Evolutionary conservation across 768 basidiomycete species (phyloP).

Genomic region (Asterophora parasitica): DNA sequence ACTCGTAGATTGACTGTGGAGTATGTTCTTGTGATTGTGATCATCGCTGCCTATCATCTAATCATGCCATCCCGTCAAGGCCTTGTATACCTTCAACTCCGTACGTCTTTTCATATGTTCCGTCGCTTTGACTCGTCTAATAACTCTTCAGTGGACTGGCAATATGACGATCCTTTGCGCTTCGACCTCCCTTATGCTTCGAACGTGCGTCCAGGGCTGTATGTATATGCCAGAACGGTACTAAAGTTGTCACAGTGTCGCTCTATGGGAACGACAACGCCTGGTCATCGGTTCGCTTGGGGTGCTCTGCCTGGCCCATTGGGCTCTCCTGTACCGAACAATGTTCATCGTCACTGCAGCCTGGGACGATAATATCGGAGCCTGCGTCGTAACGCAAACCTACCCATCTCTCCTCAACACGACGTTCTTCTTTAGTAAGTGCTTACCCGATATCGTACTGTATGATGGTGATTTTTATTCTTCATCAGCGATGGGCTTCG

Average conservation of each 20-base stretch:
- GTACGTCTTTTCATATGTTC: slow-evolving; percentile 27
- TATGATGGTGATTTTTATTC: neutral
- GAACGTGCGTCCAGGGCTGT: slow-evolving; percentile 44
- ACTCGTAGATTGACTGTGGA: slow-evolving; percentile 50
- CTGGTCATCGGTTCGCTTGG: slow-evolving; percentile 47
- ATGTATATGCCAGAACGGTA: neutral
- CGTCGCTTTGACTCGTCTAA: neutral
- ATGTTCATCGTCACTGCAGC: slow-evolving; percentile 62
- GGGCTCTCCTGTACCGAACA: slow-evolving; percentile 62
- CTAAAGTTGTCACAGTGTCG: slow-evolving; percentile 39
- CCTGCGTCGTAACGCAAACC: slow-evolving; percentile 50
- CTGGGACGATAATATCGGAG: slow-evolving; percentile 36
- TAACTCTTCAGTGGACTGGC: slow-evolving; percentile 45
- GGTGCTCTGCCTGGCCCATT: slow-evolving; percentile 55
- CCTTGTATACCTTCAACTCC: slow-evolving; percentile 65
- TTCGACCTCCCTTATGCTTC: slow-evolving; percentile 65
- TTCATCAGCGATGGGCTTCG: slow-evolving; percentile 63
- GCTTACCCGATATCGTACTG: neutral
- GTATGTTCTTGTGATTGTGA: slow-evolving; percentile 30
- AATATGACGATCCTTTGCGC: slow-evolving; percentile 64
- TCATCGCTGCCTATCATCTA: neutral
- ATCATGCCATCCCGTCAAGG: slow-evolving; percentile 30
- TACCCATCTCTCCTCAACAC: slow-evolving; percentile 54
- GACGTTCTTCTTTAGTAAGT: slow-evolving; percentile 69
- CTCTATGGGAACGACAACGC: slow-evolving; percentile 61